Evolutionary conservation across 2,329 filamentous ascomycete genomes (phyloP).

Genomic region (Didymella glomerata): DNA sequence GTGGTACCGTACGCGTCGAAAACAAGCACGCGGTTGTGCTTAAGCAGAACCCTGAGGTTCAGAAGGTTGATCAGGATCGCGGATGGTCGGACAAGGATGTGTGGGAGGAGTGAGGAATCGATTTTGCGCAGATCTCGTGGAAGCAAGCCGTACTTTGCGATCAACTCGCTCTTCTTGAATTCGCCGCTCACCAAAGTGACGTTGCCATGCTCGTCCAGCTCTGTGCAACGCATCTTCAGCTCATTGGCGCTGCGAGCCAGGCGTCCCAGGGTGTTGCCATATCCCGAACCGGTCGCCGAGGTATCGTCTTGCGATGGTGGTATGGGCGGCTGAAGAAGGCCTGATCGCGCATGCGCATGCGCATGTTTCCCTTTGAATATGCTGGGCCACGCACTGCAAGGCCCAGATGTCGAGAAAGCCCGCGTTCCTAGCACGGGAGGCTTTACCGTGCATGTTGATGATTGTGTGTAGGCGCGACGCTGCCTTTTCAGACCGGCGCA

Average conservation of each 20-base stretch:
- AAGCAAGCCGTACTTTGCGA: slow-evolving; percentile 89
- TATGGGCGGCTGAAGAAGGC: slow-evolving; percentile 67
- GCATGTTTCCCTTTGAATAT: slow-evolving; percentile 37
- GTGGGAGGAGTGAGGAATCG: slow-evolving; percentile 92
- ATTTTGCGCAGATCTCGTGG: slow-evolving; percentile 97
- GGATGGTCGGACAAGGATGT: slow-evolving; percentile 91
- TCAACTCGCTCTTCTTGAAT: slow-evolving; percentile 97
- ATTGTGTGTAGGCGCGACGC: slow-evolving; percentile 24
- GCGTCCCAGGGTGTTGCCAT: slow-evolving; percentile 65
- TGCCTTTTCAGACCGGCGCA: slow-evolving; percentile 34
- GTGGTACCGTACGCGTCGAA: slow-evolving; percentile 97
- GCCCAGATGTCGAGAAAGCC: slow-evolving; percentile 30
- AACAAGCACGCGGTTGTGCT: slow-evolving; percentile 90
- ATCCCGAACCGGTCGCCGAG: slow-evolving; percentile 52
- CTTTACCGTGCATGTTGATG: neutral
- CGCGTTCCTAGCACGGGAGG: slow-evolving; percentile 11
- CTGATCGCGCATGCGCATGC: slow-evolving; percentile 40
- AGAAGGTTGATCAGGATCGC: slow-evolving; percentile 95
- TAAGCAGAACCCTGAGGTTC: slow-evolving; percentile 95
- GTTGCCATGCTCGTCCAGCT: slow-evolving; percentile 90
- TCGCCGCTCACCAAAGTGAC: slow-evolving; percentile 93
- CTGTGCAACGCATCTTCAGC: slow-evolving; percentile 87
- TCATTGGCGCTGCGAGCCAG: slow-evolving; percentile 83
- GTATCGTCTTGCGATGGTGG: slow-evolving; percentile 64
- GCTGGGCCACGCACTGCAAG: slow-evolving; percentile 34